Evolutionary conservation across 805 yeast species (phyloP), one percentile per base, ranked within the genome.

Genomic region (Kluyveromyces siamensis): DNA sequence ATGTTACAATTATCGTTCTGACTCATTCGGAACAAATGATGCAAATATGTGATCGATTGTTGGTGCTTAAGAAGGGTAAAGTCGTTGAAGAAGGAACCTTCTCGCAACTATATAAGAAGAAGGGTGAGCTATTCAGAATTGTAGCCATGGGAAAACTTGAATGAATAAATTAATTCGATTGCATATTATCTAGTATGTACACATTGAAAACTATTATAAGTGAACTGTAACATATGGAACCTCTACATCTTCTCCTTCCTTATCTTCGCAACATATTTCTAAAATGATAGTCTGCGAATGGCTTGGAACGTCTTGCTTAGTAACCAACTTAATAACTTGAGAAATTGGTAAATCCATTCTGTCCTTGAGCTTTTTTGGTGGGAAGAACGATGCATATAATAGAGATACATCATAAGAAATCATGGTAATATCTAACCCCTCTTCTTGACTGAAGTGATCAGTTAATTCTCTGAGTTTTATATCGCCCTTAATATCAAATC

Each of bases 201-300:
- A 44, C 21, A 37, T 36, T 8, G 10, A n/a, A 21, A 44, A 36
- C 16, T 35, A 37, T 60, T 58, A 72, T 55, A 81, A 60, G 57
- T 75, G 77, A 49, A 90, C 78, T 49, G 86, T 80, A 52, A 90
- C 77, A 63, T 80, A 89, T 33, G 99, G 99, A 54, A 89, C 87
- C 59, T 90, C 98, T 18, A 89, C 96, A 65, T 93, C 99, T 64
- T 93, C 98, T 36, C 91, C 99, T 42, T 83, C 77, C 61, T 79
- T 73, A 65, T 93, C 99, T 60, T 93, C 98, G 52, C 91, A 86
- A 65, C 96, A 88, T 42, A 93, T 77, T 69, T 91, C 99, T 50
- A 93, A 76, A 50, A 91, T 83, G 70, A 93, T 72, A 16, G 87
- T 82, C 67, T 81, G 81, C 49, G 80, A 82, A 63, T 85, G 88